Evolutionary conservation across 2,329 filamentous ascomycete genomes (phyloP), one percentile per base, ranked within the genome.

Genomic region (Celoporthe dispersa): DNA sequence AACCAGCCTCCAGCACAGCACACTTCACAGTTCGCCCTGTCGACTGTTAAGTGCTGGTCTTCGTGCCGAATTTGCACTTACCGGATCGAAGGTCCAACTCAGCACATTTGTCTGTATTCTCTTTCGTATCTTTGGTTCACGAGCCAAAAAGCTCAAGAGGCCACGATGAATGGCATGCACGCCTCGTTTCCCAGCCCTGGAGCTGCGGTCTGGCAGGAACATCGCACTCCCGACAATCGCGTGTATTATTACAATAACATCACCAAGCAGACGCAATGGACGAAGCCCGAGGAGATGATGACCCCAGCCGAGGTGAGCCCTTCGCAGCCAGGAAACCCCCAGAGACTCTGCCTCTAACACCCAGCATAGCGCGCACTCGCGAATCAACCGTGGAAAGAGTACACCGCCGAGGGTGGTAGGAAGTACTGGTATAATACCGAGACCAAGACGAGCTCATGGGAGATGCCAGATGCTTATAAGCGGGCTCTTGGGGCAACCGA

Each of bases 341-440:
- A 71, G 70, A 76, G 41, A 39, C 35, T 9, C 37, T 11, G 65
- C 59, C 11, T 62, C 25, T 37, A 67, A 64, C 71, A 68, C 14
- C 69, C 39, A 71, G 67, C 72, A 70, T 78, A 94, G 93, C 92
- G 92, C 78, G 93, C 93, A 68, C 86, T 97, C 63, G 87, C 91
- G 65, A 91, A 91, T 75, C 92, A 96, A 75, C 92, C 93, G 73
- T 99, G 94, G 94, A 96, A 95, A 77, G 94, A 97, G 80, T 96
- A 97, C 78, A 94, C 91, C 35, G 91, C 93, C 31, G 90, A 94
- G 72, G 92, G 93, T 73, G 96, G 95, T 62, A 90, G 91, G 76
- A 93, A 95, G 78, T 99, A 99, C 82, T 99, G 94, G 92, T 95
- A 94, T 80, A 96, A 99, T 80, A 92, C 91, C 44, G 92, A 97